Evolutionary conservation across 2,329 filamentous ascomycete genomes (phyloP).

Genomic region (Pseudogymnoascus sp.): DNA sequence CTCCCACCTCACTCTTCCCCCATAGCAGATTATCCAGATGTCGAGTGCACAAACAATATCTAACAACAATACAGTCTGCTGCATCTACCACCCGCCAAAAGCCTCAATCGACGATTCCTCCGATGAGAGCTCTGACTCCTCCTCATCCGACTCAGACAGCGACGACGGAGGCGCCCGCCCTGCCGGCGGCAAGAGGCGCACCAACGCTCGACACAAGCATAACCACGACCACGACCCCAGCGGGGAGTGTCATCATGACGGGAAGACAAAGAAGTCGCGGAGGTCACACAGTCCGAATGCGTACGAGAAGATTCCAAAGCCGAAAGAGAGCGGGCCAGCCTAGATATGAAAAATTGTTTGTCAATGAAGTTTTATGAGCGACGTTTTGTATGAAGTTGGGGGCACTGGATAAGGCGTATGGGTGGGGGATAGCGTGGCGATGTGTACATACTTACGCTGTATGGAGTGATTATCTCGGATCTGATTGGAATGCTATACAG

Average conservation of each 20-base stretch:
- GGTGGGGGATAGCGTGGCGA: neutral
- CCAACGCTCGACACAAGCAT: conserved; percentile 36
- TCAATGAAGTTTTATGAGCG: conserved; percentile 2
- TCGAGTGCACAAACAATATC: neutral
- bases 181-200: conserved; percentile 18
- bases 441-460: conserved; percentile 1
- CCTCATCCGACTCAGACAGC: conserved; percentile 45
- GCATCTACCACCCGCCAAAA: conserved; percentile 89
- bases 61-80: conserved; percentile 65
- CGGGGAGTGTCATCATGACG: conserved; percentile 32
- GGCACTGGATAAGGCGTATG: neutral
- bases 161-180: conserved; percentile 46
- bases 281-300: conserved; percentile 68
- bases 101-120: conserved; percentile 76
- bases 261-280: conserved; percentile 33
- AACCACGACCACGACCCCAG: conserved; percentile 35
- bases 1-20: neutral
- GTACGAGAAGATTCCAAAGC: conserved; percentile 69
- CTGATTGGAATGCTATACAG: neutral
- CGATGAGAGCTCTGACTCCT: conserved; percentile 52
- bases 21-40: neutral
- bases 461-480: neutral
- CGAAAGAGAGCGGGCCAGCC: conserved; percentile 31
- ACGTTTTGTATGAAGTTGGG: conserved; percentile 1
- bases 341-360: neutral